Evolutionary conservation across 176 grass and related monocot genomes (phyloP).

Genomic region (Bothriochloa decipiens): DNA sequence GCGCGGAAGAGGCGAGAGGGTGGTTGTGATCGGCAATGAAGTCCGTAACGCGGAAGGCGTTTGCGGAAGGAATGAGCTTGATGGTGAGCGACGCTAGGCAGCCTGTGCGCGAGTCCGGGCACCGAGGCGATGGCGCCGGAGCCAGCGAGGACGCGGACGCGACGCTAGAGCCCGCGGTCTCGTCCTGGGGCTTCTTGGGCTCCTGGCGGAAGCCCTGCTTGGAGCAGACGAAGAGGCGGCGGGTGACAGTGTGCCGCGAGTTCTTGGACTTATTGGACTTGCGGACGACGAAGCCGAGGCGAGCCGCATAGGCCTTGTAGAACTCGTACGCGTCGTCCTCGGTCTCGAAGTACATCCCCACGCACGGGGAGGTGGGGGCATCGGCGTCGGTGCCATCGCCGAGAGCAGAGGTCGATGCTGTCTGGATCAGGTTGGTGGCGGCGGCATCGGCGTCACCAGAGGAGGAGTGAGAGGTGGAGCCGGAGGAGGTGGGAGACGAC

Average conservation of each 20-base stretch:
- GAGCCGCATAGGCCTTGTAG: conserved; percentile 76
- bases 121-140: conserved; percentile 32
- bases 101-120: conserved; percentile 69
- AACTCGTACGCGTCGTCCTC: conserved; percentile 88
- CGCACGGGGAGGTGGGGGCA: conserved; percentile 48
- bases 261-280: conserved; percentile 86
- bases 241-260: conserved; percentile 74
- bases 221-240: conserved; percentile 79
- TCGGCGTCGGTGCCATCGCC: conserved; percentile 29
- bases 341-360: conserved; percentile 78
- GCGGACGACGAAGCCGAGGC: conserved; percentile 77
- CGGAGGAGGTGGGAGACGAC: conserved; percentile 42
- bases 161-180: neutral
- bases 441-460: conserved; percentile 10
- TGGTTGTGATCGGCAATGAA: conserved; percentile 69
- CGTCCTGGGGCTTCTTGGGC: conserved; percentile 58
- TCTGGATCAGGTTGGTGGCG: conserved; percentile 24
- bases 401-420: conserved; percentile 37
- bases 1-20: conserved; percentile 54
- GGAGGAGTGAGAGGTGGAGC: conserved; percentile 8
- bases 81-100: conserved; percentile 75
- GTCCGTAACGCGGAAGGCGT: conserved; percentile 65
- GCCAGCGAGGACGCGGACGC: conserved; percentile 11
- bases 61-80: conserved; percentile 70
- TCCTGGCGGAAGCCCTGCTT: conserved; percentile 81